Evolutionary conservation across 2,329 filamentous ascomycete genomes (phyloP), one percentile per base, ranked within the genome.

Genomic region (Ophiocordyceps australis): DNA sequence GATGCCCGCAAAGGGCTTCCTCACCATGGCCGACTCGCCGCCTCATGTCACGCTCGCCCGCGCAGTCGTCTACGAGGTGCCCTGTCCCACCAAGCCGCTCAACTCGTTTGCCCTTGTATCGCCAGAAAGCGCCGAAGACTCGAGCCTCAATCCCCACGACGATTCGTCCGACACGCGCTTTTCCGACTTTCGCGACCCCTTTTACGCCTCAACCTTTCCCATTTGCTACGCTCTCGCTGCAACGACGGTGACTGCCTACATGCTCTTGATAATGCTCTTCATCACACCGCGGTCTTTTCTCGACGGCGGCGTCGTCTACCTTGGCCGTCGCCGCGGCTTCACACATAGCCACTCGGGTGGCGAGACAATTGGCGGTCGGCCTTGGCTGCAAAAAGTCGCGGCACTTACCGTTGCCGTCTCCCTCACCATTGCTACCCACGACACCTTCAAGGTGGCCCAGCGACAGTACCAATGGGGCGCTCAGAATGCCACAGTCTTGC

Each of bases 261-360:
- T 91, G 45, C 69, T 95, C 24, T 76, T 94, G 38, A 80, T 93
- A 34, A 91, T 94, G 66, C 71, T 95, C 20, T 70, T 93, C 43
- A 83, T 94, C 39, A 92, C 83, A 1, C 86, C 86, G n/a, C 73
- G 86, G 26, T 93, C 89, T 4, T 93, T 89, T 47, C 74, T 92
- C 34, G 73, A 91, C 30, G 82, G 82, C 28, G 81, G 82, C 14
- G 71, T 79, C 24, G 80, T 86, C 23, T 75, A 89, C 30, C 59
- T 91, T 25, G 78, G 80, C 22, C 65, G 78, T 15, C 71, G 79
- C 42, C 81, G 83, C 45, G 82, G 83, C 30, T 85, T 93, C 51
- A 91, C 85, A 25, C 79, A 77, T 43, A 75, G 80, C 26, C 80
- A 80, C 4, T 73, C 74, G 10, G 68, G 74, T 17, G 68, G 83